Evolutionary conservation across 495 filamentous ascomycete species (phyloP).

Genomic region (Jackrogersella multiformis): DNA sequence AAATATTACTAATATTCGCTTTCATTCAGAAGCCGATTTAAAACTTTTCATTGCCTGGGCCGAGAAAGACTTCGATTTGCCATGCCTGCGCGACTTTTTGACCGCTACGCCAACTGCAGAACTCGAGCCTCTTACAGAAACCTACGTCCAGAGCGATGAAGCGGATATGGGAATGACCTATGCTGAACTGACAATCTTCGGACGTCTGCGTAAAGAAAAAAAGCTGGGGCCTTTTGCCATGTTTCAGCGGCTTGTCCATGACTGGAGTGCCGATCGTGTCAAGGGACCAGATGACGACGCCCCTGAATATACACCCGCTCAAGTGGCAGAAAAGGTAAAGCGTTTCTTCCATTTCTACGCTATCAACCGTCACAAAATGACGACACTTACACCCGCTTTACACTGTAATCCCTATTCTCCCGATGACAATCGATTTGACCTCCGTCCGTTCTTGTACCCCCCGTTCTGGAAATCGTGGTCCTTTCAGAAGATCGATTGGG

Average conservation of each 20-base stretch:
- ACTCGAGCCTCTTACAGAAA: conserved; percentile 78
- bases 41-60: conserved; percentile 74
- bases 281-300: conserved; percentile 44
- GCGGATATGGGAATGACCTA: conserved; percentile 63
- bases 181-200: conserved; percentile 66
- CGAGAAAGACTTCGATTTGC: conserved; percentile 67
- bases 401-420: conserved; percentile 53
- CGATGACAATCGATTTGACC: conserved; percentile 52
- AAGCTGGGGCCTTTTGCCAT: conserved; percentile 76
- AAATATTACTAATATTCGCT: background rate
- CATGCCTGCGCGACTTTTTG: conserved; percentile 78
- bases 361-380: conserved; percentile 72
- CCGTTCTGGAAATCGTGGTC: conserved; percentile 56
- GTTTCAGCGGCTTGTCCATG: conserved; percentile 73
- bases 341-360: conserved; percentile 74
- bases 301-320: conserved; percentile 44
- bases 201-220: conserved; percentile 69
- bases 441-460: conserved; percentile 63
- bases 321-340: conserved; percentile 69
- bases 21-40: conserved; percentile 57
- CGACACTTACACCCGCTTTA: conserved; percentile 66
- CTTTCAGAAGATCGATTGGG: conserved; percentile 64
- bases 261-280: conserved; percentile 67
- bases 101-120: conserved; percentile 83
- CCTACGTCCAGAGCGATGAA: conserved; percentile 75